phyloP scores from a whole-genome alignment of 345 rosid genomes.

The Cardiospermum halicacabum region DNA sequence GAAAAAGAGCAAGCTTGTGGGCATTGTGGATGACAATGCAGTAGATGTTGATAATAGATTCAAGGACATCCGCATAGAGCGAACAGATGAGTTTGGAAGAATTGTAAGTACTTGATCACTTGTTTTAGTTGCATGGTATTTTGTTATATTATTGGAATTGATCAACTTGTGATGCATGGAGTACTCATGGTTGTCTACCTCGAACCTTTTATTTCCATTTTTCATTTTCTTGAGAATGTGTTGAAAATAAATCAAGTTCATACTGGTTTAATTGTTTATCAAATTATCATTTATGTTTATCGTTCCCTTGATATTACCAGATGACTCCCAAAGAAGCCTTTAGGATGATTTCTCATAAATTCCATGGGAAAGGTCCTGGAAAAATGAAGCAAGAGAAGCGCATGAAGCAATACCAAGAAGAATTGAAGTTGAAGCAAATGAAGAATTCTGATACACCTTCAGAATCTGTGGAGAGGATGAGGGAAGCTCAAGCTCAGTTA shows the following conservation, averaged over 20 bases:
- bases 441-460: slow-evolving; percentile 97
- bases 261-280: not conserved
- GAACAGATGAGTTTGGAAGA: slow-evolving; percentile 96
- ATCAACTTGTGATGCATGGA: not conserved
- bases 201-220: not conserved
- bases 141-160: not conserved
- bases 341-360: slow-evolving; percentile 75
- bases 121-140: not conserved
- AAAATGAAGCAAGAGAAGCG: slow-evolving; percentile 98
- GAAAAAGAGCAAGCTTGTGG: slow-evolving; percentile 95
- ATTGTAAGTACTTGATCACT: slow-evolving; percentile 53
- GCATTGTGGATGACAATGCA: slow-evolving; percentile 50
- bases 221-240: not conserved
- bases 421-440: slow-evolving; percentile 94
- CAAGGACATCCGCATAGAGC: slow-evolving; percentile 77
- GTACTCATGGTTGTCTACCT: not conserved
- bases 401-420: slow-evolving; percentile 87
- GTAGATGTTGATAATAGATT: slow-evolving; percentile 35
- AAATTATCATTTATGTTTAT: not conserved
- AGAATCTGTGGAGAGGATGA: slow-evolving; percentile 85
- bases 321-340: slow-evolving; percentile 95
- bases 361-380: slow-evolving; percentile 98
- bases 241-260: not conserved
- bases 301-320: slow-evolving; percentile 32
- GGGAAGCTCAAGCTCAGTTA: slow-evolving; percentile 84